Evolutionary conservation across 352 stramenopile genomes (phyloP).

Genomic region (Bremia lactucae): DNA sequence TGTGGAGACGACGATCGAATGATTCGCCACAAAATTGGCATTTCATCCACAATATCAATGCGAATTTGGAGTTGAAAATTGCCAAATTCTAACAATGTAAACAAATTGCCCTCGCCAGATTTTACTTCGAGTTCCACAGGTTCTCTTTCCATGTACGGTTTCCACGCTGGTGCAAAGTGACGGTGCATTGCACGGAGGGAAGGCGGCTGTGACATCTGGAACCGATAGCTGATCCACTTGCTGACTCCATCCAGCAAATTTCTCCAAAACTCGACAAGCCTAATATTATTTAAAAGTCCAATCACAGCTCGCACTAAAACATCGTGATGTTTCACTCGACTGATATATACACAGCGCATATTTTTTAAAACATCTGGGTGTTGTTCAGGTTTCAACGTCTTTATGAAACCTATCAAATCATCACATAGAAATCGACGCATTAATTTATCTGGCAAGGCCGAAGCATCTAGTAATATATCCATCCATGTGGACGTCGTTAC

Average conservation of each 20-base stretch:
- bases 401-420: conserved; percentile 18
- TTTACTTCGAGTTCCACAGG: conserved; percentile 12
- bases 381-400: conserved; percentile 9
- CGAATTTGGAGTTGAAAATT: conserved; percentile 38
- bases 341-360: conserved; percentile 9
- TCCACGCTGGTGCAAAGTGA: conserved; percentile 33
- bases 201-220: conserved; percentile 12
- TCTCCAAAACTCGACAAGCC: conserved; percentile 36
- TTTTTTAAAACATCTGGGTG: conserved; percentile 13
- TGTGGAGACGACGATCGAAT: conserved; percentile 20
- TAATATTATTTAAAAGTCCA: conserved; percentile 34
- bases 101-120: conserved; percentile 8
- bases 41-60: conserved; percentile 20
- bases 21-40: conserved; percentile 41
- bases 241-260: conserved; percentile 25
- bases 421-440: conserved; percentile 18
- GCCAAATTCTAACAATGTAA: conserved; percentile 24
- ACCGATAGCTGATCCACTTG: conserved; percentile 13
- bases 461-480: conserved; percentile 22
- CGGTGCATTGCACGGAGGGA: conserved; percentile 38
- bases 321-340: conserved; percentile 14
- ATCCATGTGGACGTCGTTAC: conserved; percentile 39
- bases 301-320: conserved; percentile 26
- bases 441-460: conserved; percentile 8
- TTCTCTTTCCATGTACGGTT: conserved; percentile 18